Evolutionary conservation across 2,329 filamentous ascomycete genomes (phyloP).

Genomic region (Xylariaceae sp.): DNA sequence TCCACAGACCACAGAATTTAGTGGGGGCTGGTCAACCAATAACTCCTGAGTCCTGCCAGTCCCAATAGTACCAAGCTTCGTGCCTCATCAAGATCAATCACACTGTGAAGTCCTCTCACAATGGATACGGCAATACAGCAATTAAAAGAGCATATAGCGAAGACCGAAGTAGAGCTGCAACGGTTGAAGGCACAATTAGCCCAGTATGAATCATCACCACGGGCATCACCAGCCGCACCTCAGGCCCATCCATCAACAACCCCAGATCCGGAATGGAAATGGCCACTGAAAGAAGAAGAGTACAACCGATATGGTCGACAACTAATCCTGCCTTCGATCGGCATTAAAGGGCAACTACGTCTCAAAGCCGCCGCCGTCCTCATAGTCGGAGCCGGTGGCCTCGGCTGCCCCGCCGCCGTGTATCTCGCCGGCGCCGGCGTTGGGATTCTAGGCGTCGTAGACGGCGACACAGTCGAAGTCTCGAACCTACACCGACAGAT

Average conservation of each 20-base stretch:
- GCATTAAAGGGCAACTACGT: constrained; percentile 73
- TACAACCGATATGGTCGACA: constrained; percentile 88
- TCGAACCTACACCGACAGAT: constrained; percentile 95
- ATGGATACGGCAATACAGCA: constrained; percentile 34
- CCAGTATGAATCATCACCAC: constrained; percentile 34
- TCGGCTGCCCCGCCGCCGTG: constrained; percentile 89
- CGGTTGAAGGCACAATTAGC: constrained; percentile 45
- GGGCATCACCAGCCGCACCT: neutral
- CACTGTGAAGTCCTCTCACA: constrained; percentile 19
- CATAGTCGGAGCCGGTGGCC: constrained; percentile 80
- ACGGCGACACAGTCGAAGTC: constrained; percentile 82
- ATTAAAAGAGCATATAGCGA: constrained; percentile 47
- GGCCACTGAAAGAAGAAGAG: constrained; percentile 70
- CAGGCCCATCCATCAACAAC: neutral
- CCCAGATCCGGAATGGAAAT: constrained; percentile 42
- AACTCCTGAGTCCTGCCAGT: too few relatives aligned
- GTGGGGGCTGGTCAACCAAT: too few relatives aligned
- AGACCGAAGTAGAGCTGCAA: constrained; percentile 47
- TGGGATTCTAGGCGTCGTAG: constrained; percentile 77
- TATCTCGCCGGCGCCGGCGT: constrained; percentile 90
- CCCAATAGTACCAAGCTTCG: too few relatives aligned
- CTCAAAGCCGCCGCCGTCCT: constrained; percentile 70
- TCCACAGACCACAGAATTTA: too few relatives aligned
- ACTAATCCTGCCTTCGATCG: constrained; percentile 81
- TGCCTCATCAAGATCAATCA: too few relatives aligned